Base-by-base conservation (phyloP, 2,329 filamentous ascomycete species). In the Lasiodiplodia gonubiensis region DNA sequence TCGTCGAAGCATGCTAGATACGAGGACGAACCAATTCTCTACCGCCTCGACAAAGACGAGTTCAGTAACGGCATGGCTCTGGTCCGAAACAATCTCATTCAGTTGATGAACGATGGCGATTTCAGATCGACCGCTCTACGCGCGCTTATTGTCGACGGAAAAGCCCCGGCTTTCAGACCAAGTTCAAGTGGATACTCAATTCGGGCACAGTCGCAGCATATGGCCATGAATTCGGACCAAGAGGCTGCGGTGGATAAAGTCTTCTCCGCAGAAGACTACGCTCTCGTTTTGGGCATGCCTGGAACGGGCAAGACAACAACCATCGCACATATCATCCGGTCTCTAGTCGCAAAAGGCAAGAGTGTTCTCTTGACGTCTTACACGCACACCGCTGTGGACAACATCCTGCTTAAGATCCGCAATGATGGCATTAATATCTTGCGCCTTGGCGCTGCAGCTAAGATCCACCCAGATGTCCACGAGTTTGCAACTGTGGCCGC, bases 301-400 rank as follows among this genome's bases (percentile, higher is more conserved):
- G 95, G 95, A 8, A 99, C 95, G 0, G 95, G 95, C 68, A 99
- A 99, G 80, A 99, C 95, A 2, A 99, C 95, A 0, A 99, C 95
- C 0, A 98, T 99, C 74, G 93, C 94, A 5, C 94, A 98, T 76
- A 97, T 99, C 72, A 98, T 99, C 73, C 90, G 92, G 53, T 92
- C 94, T 0, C 84, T 99, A 35, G 90, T 95, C 5, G 89, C 90
- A 0, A 92, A 97, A 77, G 91, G 93, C 12, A 98, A 98, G 80
- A 97, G 92, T 67, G 93, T 99, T 16, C 83, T 99, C 7, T 83
- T 99, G 49, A 96, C 95, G 0, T 97, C 94, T 0, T 98, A 98
- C 77, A 99, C 95, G 0, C 95, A 99, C 76, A 97, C 94, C 0
- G 95, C 95, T 3, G 95, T 99, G 3, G 95, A 99, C 86, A 99